Evolutionary conservation across 345 rosid species (phyloP).

Genomic region (Streptanthus diversifolius): DNA sequence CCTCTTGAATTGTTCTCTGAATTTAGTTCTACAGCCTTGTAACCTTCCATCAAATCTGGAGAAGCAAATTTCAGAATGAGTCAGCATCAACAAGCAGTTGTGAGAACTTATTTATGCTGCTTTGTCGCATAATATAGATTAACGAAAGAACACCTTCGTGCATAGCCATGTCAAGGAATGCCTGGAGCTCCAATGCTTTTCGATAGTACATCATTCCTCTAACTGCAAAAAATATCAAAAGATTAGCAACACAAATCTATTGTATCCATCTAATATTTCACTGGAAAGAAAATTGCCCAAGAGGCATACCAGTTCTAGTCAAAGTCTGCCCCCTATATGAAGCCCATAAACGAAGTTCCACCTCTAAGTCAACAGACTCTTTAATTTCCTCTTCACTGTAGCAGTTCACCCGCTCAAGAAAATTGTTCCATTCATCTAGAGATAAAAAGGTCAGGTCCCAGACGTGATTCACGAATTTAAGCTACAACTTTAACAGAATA

Average conservation of each 20-base stretch:
- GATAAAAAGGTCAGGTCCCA: slow-evolving; percentile 19
- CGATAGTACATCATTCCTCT: slow-evolving; percentile 99
- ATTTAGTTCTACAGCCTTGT: slow-evolving; percentile 79
- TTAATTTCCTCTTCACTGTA: slow-evolving; percentile 65
- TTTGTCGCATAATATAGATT: neutral
- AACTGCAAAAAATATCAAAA: slow-evolving; percentile 44
- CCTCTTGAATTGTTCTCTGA: slow-evolving; percentile 66
- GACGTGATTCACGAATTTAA: neutral
- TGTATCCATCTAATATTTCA: slow-evolving; percentile 10
- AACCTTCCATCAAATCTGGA: slow-evolving; percentile 93
- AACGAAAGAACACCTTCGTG: slow-evolving; percentile 65
- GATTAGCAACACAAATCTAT: neutral
- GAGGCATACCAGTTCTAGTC: slow-evolving; percentile 83
- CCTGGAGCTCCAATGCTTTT: slow-evolving; percentile 97
- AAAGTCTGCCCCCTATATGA: slow-evolving; percentile 96
- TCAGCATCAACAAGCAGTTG: slow-evolving; percentile 20
- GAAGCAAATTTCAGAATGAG: slow-evolving; percentile 29
- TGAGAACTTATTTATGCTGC: neutral
- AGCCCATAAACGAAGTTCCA: slow-evolving; percentile 92
- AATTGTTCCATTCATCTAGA: slow-evolving; percentile 95
- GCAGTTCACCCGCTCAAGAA: slow-evolving; percentile 71
- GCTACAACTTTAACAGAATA: neutral
- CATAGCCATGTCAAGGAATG: slow-evolving; percentile 98
- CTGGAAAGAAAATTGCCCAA: neutral
- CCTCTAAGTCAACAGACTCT: slow-evolving; percentile 56